Percentiles rank a stretch among this genome's conserved stretches.
These are phyloP conservation scores for Cryptococcus maquisensis DNA, from an alignment of 1,284 basidiomycete genomes.

Conservation along the genomic window DNA sequence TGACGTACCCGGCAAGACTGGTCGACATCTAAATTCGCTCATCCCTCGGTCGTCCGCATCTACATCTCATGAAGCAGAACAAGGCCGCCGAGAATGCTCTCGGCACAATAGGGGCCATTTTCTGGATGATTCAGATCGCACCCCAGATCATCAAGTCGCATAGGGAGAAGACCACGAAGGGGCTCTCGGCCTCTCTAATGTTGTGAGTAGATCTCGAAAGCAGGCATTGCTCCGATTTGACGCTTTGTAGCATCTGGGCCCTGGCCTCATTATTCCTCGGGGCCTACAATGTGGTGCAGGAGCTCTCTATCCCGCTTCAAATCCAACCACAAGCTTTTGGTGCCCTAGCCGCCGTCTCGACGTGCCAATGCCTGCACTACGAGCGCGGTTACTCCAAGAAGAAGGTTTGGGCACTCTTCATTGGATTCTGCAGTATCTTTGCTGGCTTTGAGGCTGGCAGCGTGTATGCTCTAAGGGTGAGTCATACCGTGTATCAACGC, in stretches of 20 bases:
- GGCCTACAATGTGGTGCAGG: constrained; percentile 64
- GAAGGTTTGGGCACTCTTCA: constrained; percentile 48
- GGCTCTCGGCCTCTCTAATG: constrained; percentile 68
- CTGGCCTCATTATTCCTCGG: constrained; percentile 61
- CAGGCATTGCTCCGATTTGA: not conserved
- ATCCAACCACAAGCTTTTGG: constrained; percentile 73
- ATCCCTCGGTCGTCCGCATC: not conserved
- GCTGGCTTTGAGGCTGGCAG: constrained; percentile 61
- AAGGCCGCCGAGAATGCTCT: constrained; percentile 55
- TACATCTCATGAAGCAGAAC: constrained; percentile 8
- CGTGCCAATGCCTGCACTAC: constrained; percentile 66
- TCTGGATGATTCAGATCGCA: constrained; percentile 53
- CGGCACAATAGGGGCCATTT: constrained; percentile 57
- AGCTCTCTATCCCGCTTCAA: constrained; percentile 64
- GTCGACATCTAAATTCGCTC: not conserved
- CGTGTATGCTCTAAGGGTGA: constrained; percentile 57
- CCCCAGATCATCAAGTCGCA: constrained; percentile 68
- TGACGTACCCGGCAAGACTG: no score
- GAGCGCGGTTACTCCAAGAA: constrained; percentile 40
- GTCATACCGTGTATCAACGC: constrained; percentile 21
- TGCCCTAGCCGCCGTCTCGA: constrained; percentile 59
- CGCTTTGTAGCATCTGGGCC: constrained; percentile 56
- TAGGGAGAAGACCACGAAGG: constrained; percentile 65
- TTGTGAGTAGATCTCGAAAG: constrained; percentile 41
- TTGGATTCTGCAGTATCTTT: constrained; percentile 50